Evolutionary conservation across 2,329 filamentous ascomycete species (phyloP).

Genomic region (Fusarium irregulare): DNA sequence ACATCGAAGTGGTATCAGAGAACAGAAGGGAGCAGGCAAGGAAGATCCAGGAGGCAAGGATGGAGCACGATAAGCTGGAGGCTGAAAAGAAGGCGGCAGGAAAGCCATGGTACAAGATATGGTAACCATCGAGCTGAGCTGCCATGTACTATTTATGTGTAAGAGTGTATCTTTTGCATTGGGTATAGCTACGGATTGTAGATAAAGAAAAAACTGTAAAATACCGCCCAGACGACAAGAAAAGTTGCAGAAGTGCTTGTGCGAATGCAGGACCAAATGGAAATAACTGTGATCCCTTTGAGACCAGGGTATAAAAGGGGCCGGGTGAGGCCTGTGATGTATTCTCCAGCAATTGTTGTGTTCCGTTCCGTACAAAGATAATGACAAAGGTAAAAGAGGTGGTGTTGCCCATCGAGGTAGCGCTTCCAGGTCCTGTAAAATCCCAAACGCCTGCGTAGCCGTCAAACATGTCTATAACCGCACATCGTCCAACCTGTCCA

Average conservation of each 20-base stretch:
- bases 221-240: background rate
- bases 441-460: slow-evolving; percentile 29
- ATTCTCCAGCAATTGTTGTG: slow-evolving; percentile 17
- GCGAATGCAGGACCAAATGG: slow-evolving; percentile 5
- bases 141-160: slow-evolving; percentile 42
- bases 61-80: slow-evolving; percentile 48
- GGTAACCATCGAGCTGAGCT: slow-evolving; percentile 52
- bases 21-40: slow-evolving; percentile 63
- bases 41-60: slow-evolving; percentile 57
- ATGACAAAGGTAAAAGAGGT: slow-evolving; percentile 11
- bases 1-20: slow-evolving; percentile 73
- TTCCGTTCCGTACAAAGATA: slow-evolving; percentile 2
- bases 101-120: slow-evolving; percentile 67
- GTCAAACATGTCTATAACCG: slow-evolving; percentile 8
- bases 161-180: slow-evolving; percentile 38
- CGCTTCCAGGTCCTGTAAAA: slow-evolving; percentile 12
- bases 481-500: background rate
- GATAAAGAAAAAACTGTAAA: slow-evolving; percentile 18
- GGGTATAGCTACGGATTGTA: slow-evolving; percentile 17
- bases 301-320: slow-evolving; percentile 37
- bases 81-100: slow-evolving; percentile 51
- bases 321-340: slow-evolving; percentile 21
- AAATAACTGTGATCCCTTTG: slow-evolving; percentile 13
- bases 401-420: background rate
- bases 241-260: slow-evolving; percentile 4